Evolutionary conservation across 441 rosid genomes (phyloP).

Genomic region (Corymbia citriodora): DNA sequence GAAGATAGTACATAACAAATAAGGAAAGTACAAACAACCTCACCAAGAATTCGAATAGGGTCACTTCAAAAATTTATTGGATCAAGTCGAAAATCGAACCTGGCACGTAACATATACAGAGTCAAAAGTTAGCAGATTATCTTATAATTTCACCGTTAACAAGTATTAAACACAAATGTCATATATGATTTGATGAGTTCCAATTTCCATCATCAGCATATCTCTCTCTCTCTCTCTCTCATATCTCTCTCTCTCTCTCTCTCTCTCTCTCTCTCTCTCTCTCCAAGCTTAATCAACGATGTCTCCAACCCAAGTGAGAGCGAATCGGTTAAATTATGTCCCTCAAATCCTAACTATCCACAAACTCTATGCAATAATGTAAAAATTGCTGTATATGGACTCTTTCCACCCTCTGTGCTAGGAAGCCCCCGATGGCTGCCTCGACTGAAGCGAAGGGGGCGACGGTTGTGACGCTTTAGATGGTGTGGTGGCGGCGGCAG

Average conservation of each 20-base stretch:
- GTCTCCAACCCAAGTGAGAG: not conserved
- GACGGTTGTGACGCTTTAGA: constrained; percentile 24
- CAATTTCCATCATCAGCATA: not conserved
- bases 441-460: constrained; percentile 27
- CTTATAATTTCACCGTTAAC: not conserved
- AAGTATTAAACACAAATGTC: not conserved
- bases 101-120: not conserved
- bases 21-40: not conserved
- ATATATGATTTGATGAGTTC: not conserved
- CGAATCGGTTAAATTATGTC: not conserved
- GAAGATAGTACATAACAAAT: not conserved
- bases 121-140: not conserved
- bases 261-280: not conserved
- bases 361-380: not conserved
- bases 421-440: constrained; percentile 44
- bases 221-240: not conserved
- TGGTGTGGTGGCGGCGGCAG: constrained; percentile 6
- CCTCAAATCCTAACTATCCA: not conserved
- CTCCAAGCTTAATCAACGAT: not conserved
- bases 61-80: not conserved
- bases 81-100: not conserved
- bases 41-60: not conserved
- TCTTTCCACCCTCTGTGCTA: not conserved
- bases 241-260: not conserved
- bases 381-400: not conserved